Evolutionary conservation across 2,329 filamentous ascomycete genomes (phyloP), one percentile per base, ranked within the genome.

Genomic region (Fulvia fulva): DNA sequence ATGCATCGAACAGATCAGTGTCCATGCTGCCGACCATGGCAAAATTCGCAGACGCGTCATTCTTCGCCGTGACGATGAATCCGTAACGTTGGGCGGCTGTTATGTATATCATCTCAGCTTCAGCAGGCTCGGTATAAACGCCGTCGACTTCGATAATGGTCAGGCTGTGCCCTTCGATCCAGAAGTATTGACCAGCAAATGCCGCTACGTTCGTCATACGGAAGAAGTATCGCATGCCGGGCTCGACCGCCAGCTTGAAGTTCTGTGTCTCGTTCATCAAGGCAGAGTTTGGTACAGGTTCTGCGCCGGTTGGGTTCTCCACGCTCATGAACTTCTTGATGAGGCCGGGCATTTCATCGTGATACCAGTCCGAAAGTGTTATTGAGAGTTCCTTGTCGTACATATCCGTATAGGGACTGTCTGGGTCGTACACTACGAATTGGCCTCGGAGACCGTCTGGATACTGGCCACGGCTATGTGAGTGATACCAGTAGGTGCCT

Each of bases 321-420:
- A 79, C 71, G 64, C 63, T 79, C 43, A 88, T 78, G 63, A 84
- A 84, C n/a, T 76, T 71, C 54, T 77, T 75, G n/a, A 84, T 67
- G 0, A 86, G 73, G n/a, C 64, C 68, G 2, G 72, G 72, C 75
- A 81, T 80, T 28, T 76, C 70, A 50, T 87, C 82, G 65, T 90
- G 86, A 58, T 91, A 90, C 78, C 88, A 88, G 65, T 91, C 88
- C 19, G 85, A 86, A n/a, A 91, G 73, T 62, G 88, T 87, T 19
- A 90, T 68, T 0, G 87, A 77, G 30, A 85, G 74, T 61, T 90
- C 87, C 44, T 81, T 80, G 32, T 82, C 78, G 30, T 84, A 83
- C 45, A 82, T 73, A 50, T 80, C 79, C 22, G 76, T 71, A 62
- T 78, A 80, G 55, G 74, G 80, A 63, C 81, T 80, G 6, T 83